These are phyloP conservation scores for Calamus simplicifolius DNA, from an alignment of 176 grass and related monocot species.

Conservation along the genomic window DNA sequence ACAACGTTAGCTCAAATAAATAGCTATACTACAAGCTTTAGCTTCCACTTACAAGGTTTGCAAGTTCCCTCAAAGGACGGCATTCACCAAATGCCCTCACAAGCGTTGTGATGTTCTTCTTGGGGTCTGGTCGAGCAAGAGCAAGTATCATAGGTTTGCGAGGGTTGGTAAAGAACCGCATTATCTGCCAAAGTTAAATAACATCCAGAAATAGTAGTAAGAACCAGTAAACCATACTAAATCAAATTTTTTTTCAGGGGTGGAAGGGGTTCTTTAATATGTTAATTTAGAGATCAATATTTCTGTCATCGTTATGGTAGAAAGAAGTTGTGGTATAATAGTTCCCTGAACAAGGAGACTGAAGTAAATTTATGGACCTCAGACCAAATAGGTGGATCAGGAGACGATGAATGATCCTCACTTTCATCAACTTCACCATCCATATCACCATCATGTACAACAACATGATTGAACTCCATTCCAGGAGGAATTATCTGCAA, in stretches of 20 bases:
- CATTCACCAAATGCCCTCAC: constrained; percentile 14
- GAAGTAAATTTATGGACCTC: constrained; percentile 9
- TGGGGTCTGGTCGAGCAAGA: constrained; percentile 11
- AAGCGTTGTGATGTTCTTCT: constrained; percentile 18
- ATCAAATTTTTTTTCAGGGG: no score
- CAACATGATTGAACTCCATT: constrained; percentile 10
- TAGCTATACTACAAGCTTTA: no score
- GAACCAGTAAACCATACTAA: no score
- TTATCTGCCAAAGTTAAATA: background rate
- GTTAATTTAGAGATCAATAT: no score
- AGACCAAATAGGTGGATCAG: constrained; percentile 11
- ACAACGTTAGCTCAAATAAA: no score
- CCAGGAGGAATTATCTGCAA: constrained; percentile 14
- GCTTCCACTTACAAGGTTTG: constrained; percentile 6
- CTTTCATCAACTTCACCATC: constrained; percentile 4
- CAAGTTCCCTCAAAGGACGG: constrained; percentile 13
- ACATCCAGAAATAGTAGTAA: no score
- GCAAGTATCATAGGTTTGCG: constrained; percentile 15
- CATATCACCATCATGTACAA: constrained; percentile 6
- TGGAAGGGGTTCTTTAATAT: no score
- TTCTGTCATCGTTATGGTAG: no score
- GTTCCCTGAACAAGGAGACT: no score
- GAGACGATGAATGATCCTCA: constrained; percentile 1
- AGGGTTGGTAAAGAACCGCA: constrained; percentile 15
- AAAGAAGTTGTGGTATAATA: no score